These are phyloP conservation scores for Umbellularia californica DNA, from an alignment of 164 flowering plant species.

Conservation along the genomic window DNA sequence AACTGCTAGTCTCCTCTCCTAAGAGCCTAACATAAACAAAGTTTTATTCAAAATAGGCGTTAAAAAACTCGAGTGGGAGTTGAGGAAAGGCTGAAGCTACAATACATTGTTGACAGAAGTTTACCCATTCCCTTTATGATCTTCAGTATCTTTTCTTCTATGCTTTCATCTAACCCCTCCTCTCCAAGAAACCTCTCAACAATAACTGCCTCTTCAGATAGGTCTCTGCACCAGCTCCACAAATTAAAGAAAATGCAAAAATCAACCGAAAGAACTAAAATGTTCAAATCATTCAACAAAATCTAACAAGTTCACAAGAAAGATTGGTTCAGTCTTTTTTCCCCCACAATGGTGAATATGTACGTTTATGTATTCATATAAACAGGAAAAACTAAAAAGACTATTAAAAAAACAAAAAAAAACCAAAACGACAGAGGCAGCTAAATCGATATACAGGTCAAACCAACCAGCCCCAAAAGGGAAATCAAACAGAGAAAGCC, in stretches of 20 bases:
- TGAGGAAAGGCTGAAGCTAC: background rate
- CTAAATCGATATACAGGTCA: too few species aligned
- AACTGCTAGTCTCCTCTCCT: background rate
- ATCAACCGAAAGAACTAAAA: background rate
- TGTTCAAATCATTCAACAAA: too few species aligned
- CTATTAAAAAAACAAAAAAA: too few species aligned
- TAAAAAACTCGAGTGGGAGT: background rate
- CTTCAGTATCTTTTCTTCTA: constrained; percentile 41
- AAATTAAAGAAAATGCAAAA: background rate
- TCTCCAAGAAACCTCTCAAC: constrained; percentile 76
- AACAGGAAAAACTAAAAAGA: too few species aligned
- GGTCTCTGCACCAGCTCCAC: constrained; percentile 40
- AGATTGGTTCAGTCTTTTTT: too few species aligned
- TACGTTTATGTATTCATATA: too few species aligned
- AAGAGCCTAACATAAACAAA: too few species aligned
- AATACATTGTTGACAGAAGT: constrained; percentile 7
- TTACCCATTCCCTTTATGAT: constrained; percentile 81
- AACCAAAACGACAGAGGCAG: too few species aligned
- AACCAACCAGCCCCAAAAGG: too few species aligned
- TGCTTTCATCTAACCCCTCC: constrained; percentile 56
- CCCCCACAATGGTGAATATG: too few species aligned
- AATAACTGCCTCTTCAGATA: constrained; percentile 53
- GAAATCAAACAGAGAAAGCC: too few species aligned
- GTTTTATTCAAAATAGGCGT: background rate
- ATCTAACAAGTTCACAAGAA: too few species aligned